These are phyloP conservation scores for Tylopilus sp. DNA, from an alignment of 768 basidiomycete genomes.

Conservation along the genomic window DNA sequence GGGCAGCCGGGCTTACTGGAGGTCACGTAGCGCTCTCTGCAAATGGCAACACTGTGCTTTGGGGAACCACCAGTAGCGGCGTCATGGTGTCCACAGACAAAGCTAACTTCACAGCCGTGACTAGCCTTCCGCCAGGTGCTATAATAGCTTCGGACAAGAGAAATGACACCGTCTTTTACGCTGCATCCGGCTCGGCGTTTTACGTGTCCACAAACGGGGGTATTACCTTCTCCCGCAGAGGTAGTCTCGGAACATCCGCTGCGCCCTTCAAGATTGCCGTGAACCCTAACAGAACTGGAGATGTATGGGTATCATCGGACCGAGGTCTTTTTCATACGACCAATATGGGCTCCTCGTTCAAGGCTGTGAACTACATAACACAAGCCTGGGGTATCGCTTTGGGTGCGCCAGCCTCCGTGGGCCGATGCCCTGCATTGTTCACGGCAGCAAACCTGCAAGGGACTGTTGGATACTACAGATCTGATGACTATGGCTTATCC, in stretches of 20 bases:
- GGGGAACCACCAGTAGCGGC: conserved; percentile 2
- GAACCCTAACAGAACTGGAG: conserved; percentile 2
- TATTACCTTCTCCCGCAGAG: conserved; percentile 35
- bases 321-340: conserved; percentile 7
- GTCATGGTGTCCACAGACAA: conserved; percentile 11
- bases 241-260: conserved; percentile 3
- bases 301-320: conserved; percentile 12
- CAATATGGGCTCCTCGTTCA: not conserved
- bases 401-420: not conserved
- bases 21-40: conserved; percentile 9
- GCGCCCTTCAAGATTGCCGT: conserved; percentile 10
- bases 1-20: conserved; percentile 10
- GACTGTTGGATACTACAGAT: conserved; percentile 38
- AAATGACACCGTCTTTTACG: conserved; percentile 56
- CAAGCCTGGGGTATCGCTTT: conserved; percentile 7
- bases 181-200: conserved; percentile 51
- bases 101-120: conserved; percentile 2
- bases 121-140: conserved; percentile 49
- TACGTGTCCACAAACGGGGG: conserved; percentile 60
- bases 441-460: not conserved
- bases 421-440: conserved; percentile 5
- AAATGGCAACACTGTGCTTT: conserved; percentile 6
- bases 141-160: conserved; percentile 63
- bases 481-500: conserved; percentile 51
- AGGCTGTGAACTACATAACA: not conserved